Percentiles rank a stretch among this genome's conserved stretches.
Evolutionary conservation across 2,329 filamentous ascomycete genomes (phyloP).

Genomic region (Cytospora leucostoma): DNA sequence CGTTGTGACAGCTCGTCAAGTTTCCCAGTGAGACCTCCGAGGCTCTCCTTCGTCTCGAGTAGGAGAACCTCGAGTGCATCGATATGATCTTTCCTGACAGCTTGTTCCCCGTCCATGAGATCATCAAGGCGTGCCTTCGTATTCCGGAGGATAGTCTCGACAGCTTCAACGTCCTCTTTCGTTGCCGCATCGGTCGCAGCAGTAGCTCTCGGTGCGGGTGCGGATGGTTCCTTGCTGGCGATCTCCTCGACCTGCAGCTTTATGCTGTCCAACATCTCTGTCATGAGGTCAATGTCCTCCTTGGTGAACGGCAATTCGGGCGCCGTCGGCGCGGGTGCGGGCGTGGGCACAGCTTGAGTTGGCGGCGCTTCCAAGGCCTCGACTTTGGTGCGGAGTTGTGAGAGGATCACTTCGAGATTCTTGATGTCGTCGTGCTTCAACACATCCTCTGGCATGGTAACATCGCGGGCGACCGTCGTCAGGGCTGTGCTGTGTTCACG

Average conservation of each 20-base stretch:
- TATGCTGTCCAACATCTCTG: slow-evolving; percentile 53
- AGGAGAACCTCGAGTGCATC: slow-evolving; percentile 67
- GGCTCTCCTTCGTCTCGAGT: slow-evolving; percentile 71
- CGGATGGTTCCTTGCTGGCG: slow-evolving; percentile 32
- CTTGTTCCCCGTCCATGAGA: slow-evolving; percentile 69
- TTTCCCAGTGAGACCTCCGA: slow-evolving; percentile 66
- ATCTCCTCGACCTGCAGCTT: slow-evolving; percentile 41
- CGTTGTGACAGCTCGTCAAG: slow-evolving; percentile 73
- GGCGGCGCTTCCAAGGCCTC: slow-evolving; percentile 67
- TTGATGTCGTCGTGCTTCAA: slow-evolving; percentile 75
- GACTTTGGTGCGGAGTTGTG: slow-evolving; percentile 80
- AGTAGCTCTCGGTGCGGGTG: slow-evolving; percentile 28
- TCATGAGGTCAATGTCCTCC: slow-evolving; percentile 58
- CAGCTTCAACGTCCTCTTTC: slow-evolving; percentile 85
- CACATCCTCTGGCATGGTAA: slow-evolving; percentile 52
- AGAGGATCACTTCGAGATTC: slow-evolving; percentile 80
- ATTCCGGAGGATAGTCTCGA: slow-evolving; percentile 87
- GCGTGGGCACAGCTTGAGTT: slow-evolving; percentile 42
- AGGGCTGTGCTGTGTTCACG: slow-evolving; percentile 61
- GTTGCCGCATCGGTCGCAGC: slow-evolving; percentile 54
- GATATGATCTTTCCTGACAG: slow-evolving; percentile 66
- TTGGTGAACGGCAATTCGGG: slow-evolving; percentile 42
- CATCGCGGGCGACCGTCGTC: slow-evolving; percentile 53
- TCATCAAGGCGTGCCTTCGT: slow-evolving; percentile 88
- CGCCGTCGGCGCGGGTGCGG: slow-evolving; percentile 21